phyloP scores from a whole-genome alignment of 2,329 filamentous ascomycete genomes.

The Sporothrix phasma region DNA sequence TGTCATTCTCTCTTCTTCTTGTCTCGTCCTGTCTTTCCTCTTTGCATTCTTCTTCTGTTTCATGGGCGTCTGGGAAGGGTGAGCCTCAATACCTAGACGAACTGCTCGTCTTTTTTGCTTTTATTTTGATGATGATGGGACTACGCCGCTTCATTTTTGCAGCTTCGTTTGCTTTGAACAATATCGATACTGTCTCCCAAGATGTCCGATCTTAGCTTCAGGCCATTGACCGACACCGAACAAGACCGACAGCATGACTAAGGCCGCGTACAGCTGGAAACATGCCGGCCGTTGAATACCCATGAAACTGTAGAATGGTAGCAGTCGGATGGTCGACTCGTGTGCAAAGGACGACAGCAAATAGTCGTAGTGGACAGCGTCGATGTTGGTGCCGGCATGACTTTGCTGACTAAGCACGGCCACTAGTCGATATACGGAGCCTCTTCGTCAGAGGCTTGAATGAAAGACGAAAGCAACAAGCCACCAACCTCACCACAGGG shows the following conservation, averaged over 20 bases:
- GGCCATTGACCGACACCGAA: too few relatives aligned
- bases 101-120: not conserved
- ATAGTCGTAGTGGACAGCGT: not conserved
- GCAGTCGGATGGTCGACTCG: too few relatives aligned
- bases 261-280: too few relatives aligned
- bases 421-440: not conserved
- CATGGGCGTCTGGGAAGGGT: not conserved
- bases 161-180: too few relatives aligned
- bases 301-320: too few relatives aligned
- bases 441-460: not conserved
- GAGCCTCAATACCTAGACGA: not conserved
- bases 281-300: too few relatives aligned
- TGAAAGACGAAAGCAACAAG: not conserved
- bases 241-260: too few relatives aligned
- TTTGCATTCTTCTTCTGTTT: not conserved
- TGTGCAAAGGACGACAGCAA: not conserved
- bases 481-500: not conserved
- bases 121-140: not conserved
- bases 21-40: not conserved
- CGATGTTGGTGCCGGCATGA: not conserved
- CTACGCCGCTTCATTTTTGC: not conserved
- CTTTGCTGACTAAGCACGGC: not conserved
- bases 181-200: too few relatives aligned
- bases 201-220: too few relatives aligned
- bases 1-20: not conserved